Evolutionary conservation across 305 asterid species (phyloP).

Genomic region (Solanum hybrid): DNA sequence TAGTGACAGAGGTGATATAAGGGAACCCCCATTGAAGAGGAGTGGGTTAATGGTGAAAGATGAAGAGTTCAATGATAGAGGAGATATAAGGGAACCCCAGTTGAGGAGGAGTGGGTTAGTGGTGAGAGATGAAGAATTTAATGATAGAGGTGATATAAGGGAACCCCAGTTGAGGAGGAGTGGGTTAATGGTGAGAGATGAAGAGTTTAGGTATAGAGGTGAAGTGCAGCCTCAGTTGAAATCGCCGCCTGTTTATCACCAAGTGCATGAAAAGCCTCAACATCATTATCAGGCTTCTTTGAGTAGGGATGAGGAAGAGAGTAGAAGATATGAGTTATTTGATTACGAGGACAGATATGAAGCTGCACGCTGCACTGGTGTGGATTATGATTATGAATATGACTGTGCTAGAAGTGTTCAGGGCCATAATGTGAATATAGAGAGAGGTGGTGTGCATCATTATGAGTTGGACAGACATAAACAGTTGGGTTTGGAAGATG

Average conservation of each 20-base stretch:
- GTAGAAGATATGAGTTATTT: conserved; percentile 7
- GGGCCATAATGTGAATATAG: neutral
- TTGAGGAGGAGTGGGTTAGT: neutral
- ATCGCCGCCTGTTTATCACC: neutral
- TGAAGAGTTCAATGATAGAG: neutral
- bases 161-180: neutral
- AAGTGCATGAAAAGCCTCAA: neutral
- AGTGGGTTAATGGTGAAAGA: neutral
- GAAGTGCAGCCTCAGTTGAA: neutral
- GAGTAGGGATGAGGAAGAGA: conserved; percentile 10
- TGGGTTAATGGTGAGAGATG: neutral
- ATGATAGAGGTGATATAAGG: neutral
- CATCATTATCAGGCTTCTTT: neutral
- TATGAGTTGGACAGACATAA: neutral
- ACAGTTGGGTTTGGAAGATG: neutral
- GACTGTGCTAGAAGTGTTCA: neutral
- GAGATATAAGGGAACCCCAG: neutral
- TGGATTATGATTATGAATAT: conserved; percentile 13
- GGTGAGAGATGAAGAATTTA: neutral
- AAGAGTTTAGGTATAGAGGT: neutral
- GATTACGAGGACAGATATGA: conserved; percentile 3
- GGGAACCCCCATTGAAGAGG: neutral
- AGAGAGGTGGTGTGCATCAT: neutral
- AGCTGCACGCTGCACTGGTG: conserved; percentile 2
- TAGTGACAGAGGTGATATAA: neutral